phyloP scores from a whole-genome alignment of 2,329 filamentous ascomycete genomes.

The Thermoascus crustaceus region DNA sequence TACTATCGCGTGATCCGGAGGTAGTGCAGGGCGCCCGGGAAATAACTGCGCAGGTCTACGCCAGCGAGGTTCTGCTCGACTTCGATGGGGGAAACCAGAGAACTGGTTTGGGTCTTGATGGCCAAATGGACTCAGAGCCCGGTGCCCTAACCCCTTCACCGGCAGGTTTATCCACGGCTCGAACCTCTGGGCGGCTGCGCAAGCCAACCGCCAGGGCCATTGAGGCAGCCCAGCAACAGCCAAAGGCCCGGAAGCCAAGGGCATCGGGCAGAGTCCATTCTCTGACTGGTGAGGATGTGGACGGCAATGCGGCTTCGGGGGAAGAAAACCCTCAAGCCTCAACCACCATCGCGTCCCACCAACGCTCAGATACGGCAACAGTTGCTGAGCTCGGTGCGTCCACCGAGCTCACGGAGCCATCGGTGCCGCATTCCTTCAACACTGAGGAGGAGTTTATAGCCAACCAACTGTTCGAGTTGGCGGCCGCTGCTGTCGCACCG shows the following conservation, averaged over 20 bases:
- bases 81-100: background rate
- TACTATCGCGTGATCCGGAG: conserved; percentile 5
- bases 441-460: conserved; percentile 11
- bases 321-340: background rate
- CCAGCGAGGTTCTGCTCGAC: conserved; percentile 1
- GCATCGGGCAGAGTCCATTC: too few species aligned
- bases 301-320: too few species aligned
- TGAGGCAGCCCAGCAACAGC: conserved; percentile 17
- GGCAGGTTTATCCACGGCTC: conserved; percentile 12
- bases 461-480: conserved; percentile 13
- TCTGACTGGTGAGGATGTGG: too few species aligned
- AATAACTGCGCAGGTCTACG: conserved; percentile 4
- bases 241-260: conserved; percentile 10
- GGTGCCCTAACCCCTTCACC: conserved; percentile 10
- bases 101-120: background rate
- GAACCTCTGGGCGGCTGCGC: conserved; percentile 20
- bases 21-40: conserved; percentile 1
- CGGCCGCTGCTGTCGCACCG: conserved; percentile 12
- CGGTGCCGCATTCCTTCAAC: conserved; percentile 2
- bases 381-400: background rate
- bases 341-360: background rate
- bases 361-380: background rate
- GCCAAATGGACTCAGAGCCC: background rate
- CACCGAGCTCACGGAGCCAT: conserved; percentile 1
- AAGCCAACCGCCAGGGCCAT: conserved; percentile 23